Conservation (phyloP, 805 yeast species). For the Kregervanrija pseudodelftensis region DNA sequence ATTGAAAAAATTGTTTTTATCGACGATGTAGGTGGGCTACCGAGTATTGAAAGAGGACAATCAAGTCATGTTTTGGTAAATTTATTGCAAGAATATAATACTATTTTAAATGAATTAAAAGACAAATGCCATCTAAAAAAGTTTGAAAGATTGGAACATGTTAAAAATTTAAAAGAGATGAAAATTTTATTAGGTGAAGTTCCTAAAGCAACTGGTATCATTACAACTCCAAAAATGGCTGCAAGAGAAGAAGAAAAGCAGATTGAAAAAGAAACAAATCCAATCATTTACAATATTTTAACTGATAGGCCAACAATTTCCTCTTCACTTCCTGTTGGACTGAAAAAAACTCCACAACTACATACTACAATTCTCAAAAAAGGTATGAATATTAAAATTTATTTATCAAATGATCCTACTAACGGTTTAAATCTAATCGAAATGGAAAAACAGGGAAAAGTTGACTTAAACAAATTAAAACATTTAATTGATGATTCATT, state of each 20-base stretch:
- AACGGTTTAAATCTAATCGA: conserved; percentile 34
- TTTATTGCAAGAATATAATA: conserved; percentile 70
- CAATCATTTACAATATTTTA: conserved; percentile 79
- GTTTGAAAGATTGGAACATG: conserved; percentile 43
- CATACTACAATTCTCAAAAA: conserved; percentile 74
- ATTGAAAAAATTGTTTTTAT: conserved; percentile 78
- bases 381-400: conserved; percentile 56
- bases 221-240: conserved; percentile 79
- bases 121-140: conserved; percentile 45
- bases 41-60: conserved; percentile 72
- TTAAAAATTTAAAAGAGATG: conserved; percentile 64
- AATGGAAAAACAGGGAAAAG: conserved; percentile 28
- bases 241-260: conserved; percentile 60
- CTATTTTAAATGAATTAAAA: conserved; percentile 53
- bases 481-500: conserved; percentile 73
- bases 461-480: conserved; percentile 54
- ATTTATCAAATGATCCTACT: conserved; percentile 24
- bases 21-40: conserved; percentile 85
- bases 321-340: conserved; percentile 74
- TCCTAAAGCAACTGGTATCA: conserved; percentile 62
- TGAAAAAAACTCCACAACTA: conserved; percentile 49
- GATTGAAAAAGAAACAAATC: conserved; percentile 54
- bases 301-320: conserved; percentile 90
- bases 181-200: conserved; percentile 42
- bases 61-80: conserved; percentile 86